Conservation (phyloP, 202 grass and related monocot species). For the Elaeis oleifera region DNA sequence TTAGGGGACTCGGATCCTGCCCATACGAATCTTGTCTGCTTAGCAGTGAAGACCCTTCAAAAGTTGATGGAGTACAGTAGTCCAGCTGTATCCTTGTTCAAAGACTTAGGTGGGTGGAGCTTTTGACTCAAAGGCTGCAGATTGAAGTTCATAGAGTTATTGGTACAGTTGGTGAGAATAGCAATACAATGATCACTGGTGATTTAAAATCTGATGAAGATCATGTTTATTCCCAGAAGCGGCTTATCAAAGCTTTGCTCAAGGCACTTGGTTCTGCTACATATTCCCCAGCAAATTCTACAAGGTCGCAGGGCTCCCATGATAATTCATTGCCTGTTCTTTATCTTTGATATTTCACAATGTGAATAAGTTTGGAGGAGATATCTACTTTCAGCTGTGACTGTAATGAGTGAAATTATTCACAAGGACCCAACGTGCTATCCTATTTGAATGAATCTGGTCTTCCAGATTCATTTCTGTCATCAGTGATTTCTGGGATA, state of each 20-base stretch:
- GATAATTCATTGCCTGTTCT: slow-evolving; percentile 77
- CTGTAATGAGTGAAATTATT: slow-evolving; percentile 99
- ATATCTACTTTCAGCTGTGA: slow-evolving; percentile 96
- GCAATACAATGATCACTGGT: slow-evolving; percentile 35
- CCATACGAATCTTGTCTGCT: slow-evolving; percentile 83
- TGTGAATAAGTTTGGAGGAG: slow-evolving; percentile 78
- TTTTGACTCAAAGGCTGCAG: slow-evolving; percentile 78
- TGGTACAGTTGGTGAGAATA: slow-evolving; percentile 38
- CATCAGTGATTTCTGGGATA: slow-evolving; percentile 65
- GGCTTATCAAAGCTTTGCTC: slow-evolving; percentile 84
- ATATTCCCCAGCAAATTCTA: slow-evolving; percentile 84
- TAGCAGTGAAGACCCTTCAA: slow-evolving; percentile 88
- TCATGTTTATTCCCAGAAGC: slow-evolving; percentile 72
- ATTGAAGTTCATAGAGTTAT: slow-evolving; percentile 83
- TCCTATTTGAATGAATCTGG: slow-evolving; percentile 74
- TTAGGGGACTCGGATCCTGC: slow-evolving; percentile 75
- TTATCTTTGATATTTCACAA: slow-evolving; percentile 92
- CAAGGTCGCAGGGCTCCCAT: slow-evolving; percentile 55
- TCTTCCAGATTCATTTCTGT: slow-evolving; percentile 84
- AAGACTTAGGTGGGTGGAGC: slow-evolving; percentile 85
- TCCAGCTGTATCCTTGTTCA: slow-evolving; percentile 84
- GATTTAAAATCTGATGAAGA: slow-evolving; percentile 71
- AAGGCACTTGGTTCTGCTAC: slow-evolving; percentile 90
- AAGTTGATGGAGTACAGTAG: slow-evolving; percentile 97
- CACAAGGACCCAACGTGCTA: slow-evolving; percentile 97